A percentile compares a stretch with the other conserved stretches of the same genome.
These are phyloP conservation scores for Aspergillus ruber DNA, from an alignment of 2,329 filamentous ascomycete genomes.

Conservation along the genomic window DNA sequence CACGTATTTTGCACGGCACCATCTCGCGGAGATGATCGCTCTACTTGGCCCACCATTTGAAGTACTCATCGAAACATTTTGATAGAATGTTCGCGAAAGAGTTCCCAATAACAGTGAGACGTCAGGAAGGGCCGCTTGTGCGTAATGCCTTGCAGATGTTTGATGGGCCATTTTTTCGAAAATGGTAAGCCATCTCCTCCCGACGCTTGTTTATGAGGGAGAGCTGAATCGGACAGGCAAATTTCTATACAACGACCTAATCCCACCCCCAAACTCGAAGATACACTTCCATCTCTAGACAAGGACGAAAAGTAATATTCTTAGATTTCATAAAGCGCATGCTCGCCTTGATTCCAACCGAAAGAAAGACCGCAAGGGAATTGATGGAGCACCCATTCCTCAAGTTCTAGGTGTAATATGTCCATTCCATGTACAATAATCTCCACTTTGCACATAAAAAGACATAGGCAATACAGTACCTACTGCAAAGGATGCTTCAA, in stretches of 20 bases:
- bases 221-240: slow-evolving; percentile 8
- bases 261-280: slow-evolving; percentile 16
- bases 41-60: slow-evolving; percentile 30
- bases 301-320: slow-evolving; percentile 26
- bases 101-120: slow-evolving; percentile 12
- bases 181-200: slow-evolving; percentile 10
- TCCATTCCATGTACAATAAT: too few relatives aligned
- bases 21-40: slow-evolving; percentile 37
- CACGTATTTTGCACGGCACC: slow-evolving; percentile 24
- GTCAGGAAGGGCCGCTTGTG: slow-evolving; percentile 9
- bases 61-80: slow-evolving; percentile 18
- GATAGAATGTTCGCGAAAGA: slow-evolving; percentile 3
- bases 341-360: slow-evolving; percentile 30
- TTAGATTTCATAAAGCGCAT: slow-evolving; percentile 28
- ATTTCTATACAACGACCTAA: slow-evolving; percentile 17
- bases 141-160: slow-evolving; percentile 15
- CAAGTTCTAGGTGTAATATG: too few relatives aligned
- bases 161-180: slow-evolving; percentile 20
- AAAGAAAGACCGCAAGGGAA: slow-evolving; percentile 31
- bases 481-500: not conserved
- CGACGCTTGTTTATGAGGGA: too few relatives aligned
- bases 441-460: too few relatives aligned
- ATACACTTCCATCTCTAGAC: slow-evolving; percentile 18
- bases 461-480: too few relatives aligned
- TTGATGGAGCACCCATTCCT: slow-evolving; percentile 28